Evolutionary conservation across 2,329 filamentous ascomycete species (phyloP), one percentile per base, ranked within the genome.

Genomic region (Xylaria sp.): DNA sequence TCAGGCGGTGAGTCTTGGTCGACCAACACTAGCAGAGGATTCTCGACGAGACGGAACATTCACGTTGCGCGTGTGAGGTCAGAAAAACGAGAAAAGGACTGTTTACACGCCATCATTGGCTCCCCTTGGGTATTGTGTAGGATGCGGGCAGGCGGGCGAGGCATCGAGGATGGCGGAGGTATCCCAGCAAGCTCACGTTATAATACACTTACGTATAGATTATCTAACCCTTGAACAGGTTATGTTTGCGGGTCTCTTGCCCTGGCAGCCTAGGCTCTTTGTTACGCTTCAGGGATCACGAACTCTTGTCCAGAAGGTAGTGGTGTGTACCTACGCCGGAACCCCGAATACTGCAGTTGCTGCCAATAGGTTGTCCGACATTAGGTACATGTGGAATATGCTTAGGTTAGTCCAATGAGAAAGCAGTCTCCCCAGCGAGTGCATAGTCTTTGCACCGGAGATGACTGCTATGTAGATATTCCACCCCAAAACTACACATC

Each of bases 1-100:
- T 44, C 26, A 55, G 55, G 56, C 59, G 56, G 59, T 61, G 59
- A 61, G 52, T 43, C n/a, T 48, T 24, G 44, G 43, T 47, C 41
- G 18, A 48, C 37, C 52, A 45, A 50, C 56, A 39, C 38, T 45
- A 59, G 52, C 41, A 44, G 48, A 55, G 39, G 51, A 20, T 26
- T 42, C 17, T 17, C 44, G 46, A 42, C 43, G 50, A 48, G 50
- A 47, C 29, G 5, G 20, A 38, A 52, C 43, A 20, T 47, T 22
- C 50, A 18, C 40, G 21, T 22, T 17, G 34, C 18, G 42, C 43
- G 41, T 21, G 45, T 13, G 29, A 41, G 39, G 40, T 40, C 22
- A 29, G 38, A 44, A 53, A 53, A 44, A n/a, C 40, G 41, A 49
- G n/a, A n/a, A n/a, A n/a, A 47, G 24, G 20, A 9, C 11, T 26